A percentile compares a stretch with the other conserved stretches of the same genome.
Conservation (phyloP, 208 protist species). For the Acanthamoeba castellanii region DNA sequence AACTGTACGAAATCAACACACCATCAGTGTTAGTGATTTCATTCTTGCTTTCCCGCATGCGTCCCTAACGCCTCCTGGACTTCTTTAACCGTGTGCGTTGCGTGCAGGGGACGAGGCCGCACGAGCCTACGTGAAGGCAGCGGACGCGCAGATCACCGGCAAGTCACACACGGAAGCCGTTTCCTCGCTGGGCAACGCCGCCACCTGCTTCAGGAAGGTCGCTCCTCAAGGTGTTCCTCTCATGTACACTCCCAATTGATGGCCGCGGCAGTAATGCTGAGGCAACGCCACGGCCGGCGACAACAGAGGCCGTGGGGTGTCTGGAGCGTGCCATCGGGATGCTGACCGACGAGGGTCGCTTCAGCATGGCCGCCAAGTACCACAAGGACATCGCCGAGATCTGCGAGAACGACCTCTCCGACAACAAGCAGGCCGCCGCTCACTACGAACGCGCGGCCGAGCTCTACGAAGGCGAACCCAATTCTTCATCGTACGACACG, state of each 20-base stretch:
- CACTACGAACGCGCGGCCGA: constrained; percentile 21
- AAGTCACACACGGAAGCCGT: constrained; percentile 1
- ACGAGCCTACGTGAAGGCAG: not conserved
- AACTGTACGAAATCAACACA: too few species aligned
- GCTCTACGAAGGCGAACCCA: constrained; percentile 18
- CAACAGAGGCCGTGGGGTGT: not conserved
- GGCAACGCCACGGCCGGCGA: too few species aligned
- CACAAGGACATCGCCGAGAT: constrained; percentile 28
- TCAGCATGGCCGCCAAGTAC: constrained; percentile 48
- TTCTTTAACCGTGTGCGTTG: not conserved
- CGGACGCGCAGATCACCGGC: not conserved
- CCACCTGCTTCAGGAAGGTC: constrained; percentile 8
- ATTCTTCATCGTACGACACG: not conserved
- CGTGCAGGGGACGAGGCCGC: not conserved
- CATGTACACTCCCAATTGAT: not conserved
- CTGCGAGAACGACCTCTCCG: not conserved
- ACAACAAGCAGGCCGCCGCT: not conserved
- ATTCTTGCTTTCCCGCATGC: not conserved
- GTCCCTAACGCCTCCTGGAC: not conserved
- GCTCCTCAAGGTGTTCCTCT: not conserved
- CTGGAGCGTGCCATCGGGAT: constrained; percentile 7
- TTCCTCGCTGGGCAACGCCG: not conserved
- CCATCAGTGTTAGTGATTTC: too few species aligned
- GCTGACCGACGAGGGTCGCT: constrained; percentile 14
- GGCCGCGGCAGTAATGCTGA: too few species aligned